phyloP scores from a whole-genome alignment of 225 moss, liverwort and hornwort genomes.

The Rhytidiadelphus loreus region DNA sequence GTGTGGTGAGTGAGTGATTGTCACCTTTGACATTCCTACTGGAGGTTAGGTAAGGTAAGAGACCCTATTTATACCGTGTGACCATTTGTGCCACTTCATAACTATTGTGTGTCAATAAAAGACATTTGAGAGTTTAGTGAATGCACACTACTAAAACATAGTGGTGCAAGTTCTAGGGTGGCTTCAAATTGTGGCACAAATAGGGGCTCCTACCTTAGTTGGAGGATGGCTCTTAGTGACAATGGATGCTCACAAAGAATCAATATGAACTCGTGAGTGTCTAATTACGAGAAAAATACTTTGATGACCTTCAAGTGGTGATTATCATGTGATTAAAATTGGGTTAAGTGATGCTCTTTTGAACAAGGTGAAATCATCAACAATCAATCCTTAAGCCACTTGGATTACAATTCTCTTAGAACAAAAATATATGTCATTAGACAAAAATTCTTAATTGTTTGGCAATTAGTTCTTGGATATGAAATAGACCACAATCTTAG shows the following conservation, averaged over 20 bases:
- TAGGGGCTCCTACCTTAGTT: neutral
- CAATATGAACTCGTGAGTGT: fast-evolving
- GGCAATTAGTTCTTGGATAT: neutral
- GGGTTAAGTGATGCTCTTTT: fast-evolving
- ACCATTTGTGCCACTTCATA: too few relatives aligned
- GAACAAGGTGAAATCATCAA: fast-evolving
- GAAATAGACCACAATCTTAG: too few relatives aligned
- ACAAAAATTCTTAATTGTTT: neutral
- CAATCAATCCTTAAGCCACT: neutral
- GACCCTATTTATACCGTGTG: neutral
- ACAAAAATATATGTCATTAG: too few relatives aligned
- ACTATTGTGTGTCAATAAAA: too few relatives aligned
- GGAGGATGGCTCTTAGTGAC: fast-evolving
- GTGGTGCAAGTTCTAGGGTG: neutral
- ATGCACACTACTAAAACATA: neutral
- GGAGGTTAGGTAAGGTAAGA: fast-evolving
- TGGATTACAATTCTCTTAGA: neutral
- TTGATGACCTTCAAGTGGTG: neutral
- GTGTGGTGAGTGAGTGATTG: too few relatives aligned
- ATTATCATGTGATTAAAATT: neutral
- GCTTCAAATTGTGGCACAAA: neutral
- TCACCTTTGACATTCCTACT: neutral
- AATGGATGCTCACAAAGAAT: neutral
- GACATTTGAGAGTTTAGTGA: neutral
- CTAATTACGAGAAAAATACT: neutral